Percentiles rank a stretch among this genome's conserved stretches.
Evolutionary conservation across 768 basidiomycete species (phyloP).

Genomic region (Rickenella mellea): DNA sequence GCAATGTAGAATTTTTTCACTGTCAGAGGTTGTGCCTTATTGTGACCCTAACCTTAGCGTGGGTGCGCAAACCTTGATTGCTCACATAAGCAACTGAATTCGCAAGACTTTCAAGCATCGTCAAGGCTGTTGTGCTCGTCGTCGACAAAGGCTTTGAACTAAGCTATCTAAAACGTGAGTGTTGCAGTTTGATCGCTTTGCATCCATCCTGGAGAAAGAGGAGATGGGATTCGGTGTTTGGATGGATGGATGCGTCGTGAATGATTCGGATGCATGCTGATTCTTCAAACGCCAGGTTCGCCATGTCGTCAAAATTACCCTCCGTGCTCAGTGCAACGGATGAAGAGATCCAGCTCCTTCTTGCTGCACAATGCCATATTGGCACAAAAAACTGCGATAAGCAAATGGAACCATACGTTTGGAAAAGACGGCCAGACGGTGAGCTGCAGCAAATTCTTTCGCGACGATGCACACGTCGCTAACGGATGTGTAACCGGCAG

Average conservation of each 20-base stretch:
- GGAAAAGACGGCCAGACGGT: conserved; percentile 95
- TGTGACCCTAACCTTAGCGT: no score
- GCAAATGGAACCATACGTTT: conserved; percentile 98
- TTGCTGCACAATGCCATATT: conserved; percentile 93
- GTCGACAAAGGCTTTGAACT: background rate
- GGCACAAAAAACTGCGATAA: conserved; percentile 99
- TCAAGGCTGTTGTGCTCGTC: background rate
- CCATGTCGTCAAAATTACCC: conserved; percentile 84
- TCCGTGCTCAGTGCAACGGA: conserved; percentile 89
- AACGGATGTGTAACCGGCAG: conserved; percentile 30
- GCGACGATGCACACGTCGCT: background rate
- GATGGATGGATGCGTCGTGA: background rate
- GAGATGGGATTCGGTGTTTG: background rate
- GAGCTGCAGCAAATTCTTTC: conserved; percentile 20
- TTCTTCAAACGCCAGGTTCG: conserved; percentile 14
- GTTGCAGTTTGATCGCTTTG: background rate
- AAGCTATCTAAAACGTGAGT: background rate
- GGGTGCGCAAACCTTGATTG: no score
- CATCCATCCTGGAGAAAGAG: background rate
- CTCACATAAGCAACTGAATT: no score
- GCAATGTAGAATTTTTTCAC: no score
- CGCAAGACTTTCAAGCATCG: no score
- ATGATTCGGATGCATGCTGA: background rate
- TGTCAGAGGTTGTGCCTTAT: no score
- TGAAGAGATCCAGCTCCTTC: conserved; percentile 92